Conservation (phyloP, 2,329 filamentous ascomycete species). For the Aspergillus sp. region DNA sequence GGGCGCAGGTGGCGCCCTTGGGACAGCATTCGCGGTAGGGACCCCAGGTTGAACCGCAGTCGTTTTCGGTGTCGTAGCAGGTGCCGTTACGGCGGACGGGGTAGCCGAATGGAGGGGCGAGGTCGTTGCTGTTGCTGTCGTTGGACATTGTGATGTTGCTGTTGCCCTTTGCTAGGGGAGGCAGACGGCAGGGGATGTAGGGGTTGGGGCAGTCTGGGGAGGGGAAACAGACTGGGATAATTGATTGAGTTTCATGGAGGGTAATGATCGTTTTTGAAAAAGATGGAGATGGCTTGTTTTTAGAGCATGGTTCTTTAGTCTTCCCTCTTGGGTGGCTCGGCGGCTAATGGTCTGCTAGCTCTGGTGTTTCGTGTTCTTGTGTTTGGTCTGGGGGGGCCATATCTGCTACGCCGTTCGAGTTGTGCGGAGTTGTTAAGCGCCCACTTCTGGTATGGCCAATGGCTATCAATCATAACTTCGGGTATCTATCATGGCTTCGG, state of each 20-base stretch:
- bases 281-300: not conserved
- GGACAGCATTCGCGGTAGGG: constrained; percentile 25
- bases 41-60: constrained; percentile 26
- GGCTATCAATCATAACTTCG: too few species aligned
- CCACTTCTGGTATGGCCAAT: not conserved
- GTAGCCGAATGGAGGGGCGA: constrained; percentile 19
- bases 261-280: not conserved
- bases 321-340: not conserved
- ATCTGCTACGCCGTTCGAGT: not conserved
- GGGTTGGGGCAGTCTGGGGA: not conserved
- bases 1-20: constrained; percentile 15
- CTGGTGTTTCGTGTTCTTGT: not conserved
- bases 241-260: not conserved
- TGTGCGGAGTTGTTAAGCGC: not conserved
- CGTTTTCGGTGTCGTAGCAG: constrained; percentile 20
- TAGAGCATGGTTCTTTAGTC: not conserved
- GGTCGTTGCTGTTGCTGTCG: not conserved
- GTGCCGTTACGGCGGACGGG: constrained; percentile 23
- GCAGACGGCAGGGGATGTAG: not conserved
- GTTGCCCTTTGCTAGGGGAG: not conserved
- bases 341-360: not conserved
- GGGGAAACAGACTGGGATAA: not conserved
- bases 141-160: not conserved
- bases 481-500: not conserved
- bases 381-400: not conserved